phyloP scores from a whole-genome alignment of 129 eudicot genomes.

The Lonicera japonica region DNA sequence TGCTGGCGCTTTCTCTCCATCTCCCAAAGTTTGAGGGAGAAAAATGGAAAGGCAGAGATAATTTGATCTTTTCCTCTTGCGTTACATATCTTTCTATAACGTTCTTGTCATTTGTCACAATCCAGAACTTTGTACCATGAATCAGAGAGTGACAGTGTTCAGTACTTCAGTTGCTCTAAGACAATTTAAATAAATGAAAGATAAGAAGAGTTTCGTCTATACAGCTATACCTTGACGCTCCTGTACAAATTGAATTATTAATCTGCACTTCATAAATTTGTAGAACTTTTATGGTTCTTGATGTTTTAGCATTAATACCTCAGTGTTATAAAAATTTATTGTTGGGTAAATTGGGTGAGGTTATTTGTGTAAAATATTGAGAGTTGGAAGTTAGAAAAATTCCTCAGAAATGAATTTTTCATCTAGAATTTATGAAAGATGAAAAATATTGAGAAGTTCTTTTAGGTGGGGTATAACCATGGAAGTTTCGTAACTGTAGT shows the following conservation, averaged over 20 bases:
- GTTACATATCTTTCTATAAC: neutral
- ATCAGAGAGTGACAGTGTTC: neutral
- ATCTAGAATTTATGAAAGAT: neutral
- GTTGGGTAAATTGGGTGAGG: slow-evolving; percentile 6
- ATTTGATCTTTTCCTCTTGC: neutral
- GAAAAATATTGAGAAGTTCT: neutral
- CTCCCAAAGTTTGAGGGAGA: neutral
- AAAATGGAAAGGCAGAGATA: neutral
- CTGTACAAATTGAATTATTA: neutral
- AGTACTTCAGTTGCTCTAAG: no score
- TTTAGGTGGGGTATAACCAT: neutral
- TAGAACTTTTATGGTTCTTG: slow-evolving; percentile 1
- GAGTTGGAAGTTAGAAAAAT: neutral
- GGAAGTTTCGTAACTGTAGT: neutral
- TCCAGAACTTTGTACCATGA: neutral
- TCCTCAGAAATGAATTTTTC: neutral
- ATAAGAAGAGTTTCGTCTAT: neutral
- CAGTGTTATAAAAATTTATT: neutral
- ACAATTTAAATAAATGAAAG: neutral
- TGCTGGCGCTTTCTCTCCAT: neutral
- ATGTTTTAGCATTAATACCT: neutral
- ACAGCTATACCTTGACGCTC: neutral
- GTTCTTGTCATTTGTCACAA: neutral
- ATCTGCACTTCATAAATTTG: neutral
- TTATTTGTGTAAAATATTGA: slow-evolving; percentile 1